Evolutionary conservation across 2,329 filamentous ascomycete genomes (phyloP), one percentile per base, ranked within the genome.

Genomic region (Colletotrichum acutatum): DNA sequence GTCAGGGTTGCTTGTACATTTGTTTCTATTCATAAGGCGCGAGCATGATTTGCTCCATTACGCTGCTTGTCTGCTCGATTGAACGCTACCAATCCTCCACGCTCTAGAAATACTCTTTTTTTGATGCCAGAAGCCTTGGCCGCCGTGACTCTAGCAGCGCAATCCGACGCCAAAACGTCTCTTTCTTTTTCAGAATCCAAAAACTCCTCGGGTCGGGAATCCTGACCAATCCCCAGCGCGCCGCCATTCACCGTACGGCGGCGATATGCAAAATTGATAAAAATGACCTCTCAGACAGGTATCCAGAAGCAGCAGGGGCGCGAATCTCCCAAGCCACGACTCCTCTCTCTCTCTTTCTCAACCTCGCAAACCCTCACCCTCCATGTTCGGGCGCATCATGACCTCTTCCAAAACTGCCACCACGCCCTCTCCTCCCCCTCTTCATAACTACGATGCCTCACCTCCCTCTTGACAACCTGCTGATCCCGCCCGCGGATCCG

Each of bases 401-500:
- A 83, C 71, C 82, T 80, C 79, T 82, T 86, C 90, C 90, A 92
- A 78, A 92, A 91, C 80, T 88, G 87, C 89, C 90, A 92, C 82
- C 88, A 87, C 52, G 83, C 81, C 71, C 78, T 80, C 65, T 79
- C 80, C 9, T 77, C 68, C 42, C 62, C 37, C 9, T 49, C 66
- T 78, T 16, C 76, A 28, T 59, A n/a, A 12, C 37, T 14, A 19
- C 19, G 24, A 53, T 49, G 71, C 52, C 73, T 53, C 59, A 74
- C 76, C 74, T 86, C 85, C 72, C 85, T 83, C 77, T 86, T 86
- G 11, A 82, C 80, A 30, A 86, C 80, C 76, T 84, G 82, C 76
- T 84, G 82, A 77, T 93, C 90, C 59, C 91, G 87, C 26, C 92
- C 88, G 63, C 91, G 90, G 59, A 98, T 92, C 76, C 95, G 90